A percentile compares a stretch with the other conserved stretches of the same genome.
phyloP scores from a whole-genome alignment of 2,329 filamentous ascomycete species.

The Trichoderma sp. region DNA sequence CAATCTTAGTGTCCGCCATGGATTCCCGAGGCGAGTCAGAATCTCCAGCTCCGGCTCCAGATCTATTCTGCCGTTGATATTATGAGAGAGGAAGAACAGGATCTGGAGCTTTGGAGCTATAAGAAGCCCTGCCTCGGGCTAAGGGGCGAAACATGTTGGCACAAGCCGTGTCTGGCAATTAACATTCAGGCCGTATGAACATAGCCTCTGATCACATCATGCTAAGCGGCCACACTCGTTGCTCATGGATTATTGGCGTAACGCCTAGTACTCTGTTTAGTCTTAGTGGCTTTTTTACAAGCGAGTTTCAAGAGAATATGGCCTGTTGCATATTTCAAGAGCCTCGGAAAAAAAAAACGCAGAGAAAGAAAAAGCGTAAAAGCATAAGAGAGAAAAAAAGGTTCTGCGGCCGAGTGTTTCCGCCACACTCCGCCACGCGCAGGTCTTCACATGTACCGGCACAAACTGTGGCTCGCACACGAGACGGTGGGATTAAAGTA shows the following conservation, averaged over 20 bases:
- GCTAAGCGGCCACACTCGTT: constrained; percentile 3
- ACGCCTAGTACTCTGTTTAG: background rate
- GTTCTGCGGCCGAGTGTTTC: background rate
- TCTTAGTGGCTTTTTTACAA: constrained; percentile 9
- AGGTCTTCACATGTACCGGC: background rate
- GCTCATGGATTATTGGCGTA: background rate
- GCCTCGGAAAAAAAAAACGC: background rate
- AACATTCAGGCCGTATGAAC: background rate
- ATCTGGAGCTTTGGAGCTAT: constrained; percentile 9
- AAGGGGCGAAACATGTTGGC: constrained; percentile 9
- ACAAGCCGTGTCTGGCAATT: background rate
- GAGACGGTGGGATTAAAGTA: no score
- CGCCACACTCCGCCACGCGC: background rate
- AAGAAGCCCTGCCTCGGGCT: background rate
- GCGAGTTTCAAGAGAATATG: background rate
- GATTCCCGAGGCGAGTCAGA: constrained; percentile 34
- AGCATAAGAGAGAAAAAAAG: background rate
- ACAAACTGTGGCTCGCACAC: background rate
- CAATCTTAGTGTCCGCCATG: constrained; percentile 58
- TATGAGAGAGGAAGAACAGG: background rate
- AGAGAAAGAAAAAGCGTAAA: background rate
- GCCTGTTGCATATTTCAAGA: background rate
- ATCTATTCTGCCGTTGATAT: no score
- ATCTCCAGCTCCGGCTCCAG: background rate
- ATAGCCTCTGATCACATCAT: constrained; percentile 12